A percentile compares a stretch with the other conserved stretches of the same genome.
phyloP scores from a whole-genome alignment of 257 asterid species.

The Misopates orontium region DNA sequence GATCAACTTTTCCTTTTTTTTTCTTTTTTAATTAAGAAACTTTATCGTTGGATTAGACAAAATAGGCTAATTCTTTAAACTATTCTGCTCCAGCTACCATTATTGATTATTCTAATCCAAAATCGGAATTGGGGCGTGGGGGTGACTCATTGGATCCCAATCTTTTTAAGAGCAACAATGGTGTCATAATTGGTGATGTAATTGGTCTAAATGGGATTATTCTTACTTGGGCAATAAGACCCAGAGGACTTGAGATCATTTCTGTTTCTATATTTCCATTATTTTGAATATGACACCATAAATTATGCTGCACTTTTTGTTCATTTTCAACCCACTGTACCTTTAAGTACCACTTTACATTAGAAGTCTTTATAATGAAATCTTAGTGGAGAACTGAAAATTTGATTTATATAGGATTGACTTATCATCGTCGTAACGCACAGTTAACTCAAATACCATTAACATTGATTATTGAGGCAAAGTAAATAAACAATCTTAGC shows the following conservation, averaged over 20 bases:
- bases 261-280: not conserved
- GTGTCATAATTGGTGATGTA: not conserved
- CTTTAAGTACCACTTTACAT: too few relatives aligned
- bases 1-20: not conserved
- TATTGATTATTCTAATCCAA: not conserved
- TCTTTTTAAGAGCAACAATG: not conserved
- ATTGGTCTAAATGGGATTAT: not conserved
- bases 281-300: not conserved
- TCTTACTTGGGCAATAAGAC: too few relatives aligned
- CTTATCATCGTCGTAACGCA: not conserved
- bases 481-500: not conserved
- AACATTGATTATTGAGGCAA: not conserved
- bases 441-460: not conserved
- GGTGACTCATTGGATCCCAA: slow-evolving; percentile 22
- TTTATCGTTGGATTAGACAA: slow-evolving; percentile 17
- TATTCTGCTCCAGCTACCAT: not conserved
- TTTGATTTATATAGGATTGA: not conserved
- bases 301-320: slow-evolving; percentile 1
- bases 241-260: too few relatives aligned
- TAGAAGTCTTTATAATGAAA: too few relatives aligned
- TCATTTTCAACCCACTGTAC: not conserved
- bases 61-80: not conserved
- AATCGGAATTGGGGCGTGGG: not conserved
- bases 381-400: not conserved
- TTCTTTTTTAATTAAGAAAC: not conserved